phyloP scores from a whole-genome alignment of 768 basidiomycete genomes.

The Pluteus cervinus region DNA sequence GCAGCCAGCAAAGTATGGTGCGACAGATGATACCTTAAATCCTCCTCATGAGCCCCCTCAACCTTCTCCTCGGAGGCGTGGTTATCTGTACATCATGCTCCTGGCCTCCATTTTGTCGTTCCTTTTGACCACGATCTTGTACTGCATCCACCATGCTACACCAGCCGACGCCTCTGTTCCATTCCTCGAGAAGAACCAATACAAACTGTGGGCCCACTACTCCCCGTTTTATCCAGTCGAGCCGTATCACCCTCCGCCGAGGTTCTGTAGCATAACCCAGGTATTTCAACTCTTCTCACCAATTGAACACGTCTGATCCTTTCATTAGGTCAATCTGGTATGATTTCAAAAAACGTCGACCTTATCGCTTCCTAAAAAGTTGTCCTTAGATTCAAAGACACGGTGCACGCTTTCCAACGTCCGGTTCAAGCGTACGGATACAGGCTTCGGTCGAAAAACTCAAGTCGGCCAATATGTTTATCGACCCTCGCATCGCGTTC shows the following conservation, averaged over 20 bases:
- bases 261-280: constrained; percentile 49
- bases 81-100: too few species aligned
- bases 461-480: constrained; percentile 35
- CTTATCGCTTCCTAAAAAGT: neutral
- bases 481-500: constrained; percentile 47
- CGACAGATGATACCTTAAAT: too few species aligned
- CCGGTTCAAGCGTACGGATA: constrained; percentile 36
- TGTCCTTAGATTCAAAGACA: constrained; percentile 68
- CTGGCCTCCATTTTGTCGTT: too few species aligned
- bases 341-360: constrained; percentile 14
- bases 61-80: too few species aligned
- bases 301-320: neutral
- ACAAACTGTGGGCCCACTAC: constrained; percentile 53
- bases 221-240: constrained; percentile 51
- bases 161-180: too few species aligned
- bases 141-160: too few species aligned
- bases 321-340: constrained; percentile 53
- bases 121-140: too few species aligned
- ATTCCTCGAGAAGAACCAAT: too few species aligned
- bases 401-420: constrained; percentile 73
- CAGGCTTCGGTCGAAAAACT: constrained; percentile 47
- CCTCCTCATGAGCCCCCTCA: too few species aligned
- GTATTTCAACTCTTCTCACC: constrained; percentile 23
- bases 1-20: too few species aligned
- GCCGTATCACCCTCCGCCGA: constrained; percentile 39